Conservation (phyloP, 2,329 filamentous ascomycete genomes). For the Trichocomaceae sp. region DNA sequence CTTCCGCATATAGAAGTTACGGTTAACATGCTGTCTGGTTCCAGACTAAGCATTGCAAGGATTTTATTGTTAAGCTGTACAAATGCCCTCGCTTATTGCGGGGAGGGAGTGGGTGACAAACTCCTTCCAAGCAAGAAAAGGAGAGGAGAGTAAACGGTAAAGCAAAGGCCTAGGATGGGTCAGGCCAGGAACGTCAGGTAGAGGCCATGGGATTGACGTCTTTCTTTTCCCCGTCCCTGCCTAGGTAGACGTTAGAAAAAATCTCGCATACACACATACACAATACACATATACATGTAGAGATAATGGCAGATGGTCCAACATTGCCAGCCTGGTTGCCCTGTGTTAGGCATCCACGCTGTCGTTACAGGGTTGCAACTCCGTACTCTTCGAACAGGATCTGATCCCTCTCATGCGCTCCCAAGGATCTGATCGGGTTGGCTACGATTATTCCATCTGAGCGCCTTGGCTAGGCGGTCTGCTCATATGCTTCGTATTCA, state of each 20-base stretch:
- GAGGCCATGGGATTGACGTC: background rate
- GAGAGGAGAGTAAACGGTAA: background rate
- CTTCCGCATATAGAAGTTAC: background rate
- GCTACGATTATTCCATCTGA: background rate
- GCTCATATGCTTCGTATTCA: background rate
- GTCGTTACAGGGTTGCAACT: background rate
- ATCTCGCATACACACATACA: background rate
- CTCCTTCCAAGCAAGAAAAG: background rate
- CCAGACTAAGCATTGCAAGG: background rate
- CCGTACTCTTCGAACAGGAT: background rate
- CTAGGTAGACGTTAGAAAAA: background rate
- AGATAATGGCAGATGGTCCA: background rate
- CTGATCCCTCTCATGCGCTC: slow-evolving; percentile 1
- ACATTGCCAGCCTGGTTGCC: slow-evolving; percentile 13
- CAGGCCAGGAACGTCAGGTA: slow-evolving; percentile 1
- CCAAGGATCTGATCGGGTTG: background rate
- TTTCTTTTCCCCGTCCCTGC: background rate
- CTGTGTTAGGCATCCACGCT: slow-evolving; percentile 7
- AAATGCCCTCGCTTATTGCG: background rate
- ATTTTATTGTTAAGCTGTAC: background rate
- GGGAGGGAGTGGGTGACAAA: background rate
- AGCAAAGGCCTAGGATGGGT: background rate
- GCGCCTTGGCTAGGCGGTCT: background rate
- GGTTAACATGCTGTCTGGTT: background rate
- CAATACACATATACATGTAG: background rate